Evolutionary conservation across 129 eudicot species (phyloP).

Genomic region (Glebionis coronaria): DNA sequence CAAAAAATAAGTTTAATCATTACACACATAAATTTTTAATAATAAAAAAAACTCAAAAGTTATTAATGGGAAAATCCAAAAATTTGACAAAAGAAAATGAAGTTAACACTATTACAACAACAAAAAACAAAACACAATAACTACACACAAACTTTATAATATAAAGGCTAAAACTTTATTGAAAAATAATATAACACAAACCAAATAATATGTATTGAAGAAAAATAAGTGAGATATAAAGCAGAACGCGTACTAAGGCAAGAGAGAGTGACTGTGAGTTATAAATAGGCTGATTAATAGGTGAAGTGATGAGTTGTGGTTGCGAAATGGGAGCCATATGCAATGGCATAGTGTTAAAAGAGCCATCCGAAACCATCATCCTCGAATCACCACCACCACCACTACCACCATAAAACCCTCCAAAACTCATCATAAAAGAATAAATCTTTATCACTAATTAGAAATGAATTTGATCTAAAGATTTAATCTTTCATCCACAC

Average conservation of each 20-base stretch:
- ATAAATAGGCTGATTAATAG: constrained; percentile 41
- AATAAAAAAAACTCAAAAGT: no score
- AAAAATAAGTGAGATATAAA: background rate
- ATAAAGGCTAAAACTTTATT: background rate
- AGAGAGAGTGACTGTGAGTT: constrained; percentile 58
- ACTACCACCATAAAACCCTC: constrained; percentile 51
- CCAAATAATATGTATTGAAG: background rate
- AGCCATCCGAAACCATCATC: constrained; percentile 48
- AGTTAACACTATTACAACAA: background rate
- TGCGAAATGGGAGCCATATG: constrained; percentile 48
- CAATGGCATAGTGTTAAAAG: constrained; percentile 36
- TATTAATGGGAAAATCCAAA: no score
- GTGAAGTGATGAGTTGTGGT: constrained; percentile 47
- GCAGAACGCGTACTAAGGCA: constrained; percentile 46
- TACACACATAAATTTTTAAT: background rate
- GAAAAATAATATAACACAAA: background rate
- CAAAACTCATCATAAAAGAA: constrained; percentile 53
- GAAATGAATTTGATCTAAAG: constrained; percentile 26
- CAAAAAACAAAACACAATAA: background rate
- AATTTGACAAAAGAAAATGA: no score
- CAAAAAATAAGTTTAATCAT: background rate
- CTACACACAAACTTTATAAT: background rate
- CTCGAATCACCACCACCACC: constrained; percentile 48
- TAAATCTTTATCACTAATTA: constrained; percentile 18
- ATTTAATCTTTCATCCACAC: constrained; percentile 31